A percentile compares a stretch with the other conserved stretches of the same genome.
Evolutionary conservation across 139 green algal genomes (phyloP).

Genomic region (Haematococcus lacustris): DNA sequence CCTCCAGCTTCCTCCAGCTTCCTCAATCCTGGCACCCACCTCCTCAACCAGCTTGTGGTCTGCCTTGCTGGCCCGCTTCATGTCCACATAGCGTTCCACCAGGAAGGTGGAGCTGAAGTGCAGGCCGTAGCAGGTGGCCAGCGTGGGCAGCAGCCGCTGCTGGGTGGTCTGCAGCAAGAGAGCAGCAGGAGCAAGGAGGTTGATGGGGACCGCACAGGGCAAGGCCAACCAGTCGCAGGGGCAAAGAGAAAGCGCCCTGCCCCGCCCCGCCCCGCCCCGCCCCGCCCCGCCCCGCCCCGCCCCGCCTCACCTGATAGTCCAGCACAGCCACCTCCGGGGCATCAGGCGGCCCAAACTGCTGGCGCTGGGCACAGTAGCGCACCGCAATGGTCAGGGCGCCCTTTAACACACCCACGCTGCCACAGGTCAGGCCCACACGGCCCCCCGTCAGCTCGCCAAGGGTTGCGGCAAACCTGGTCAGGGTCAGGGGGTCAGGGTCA

Average conservation of each 20-base stretch:
- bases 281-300: too few relatives aligned
- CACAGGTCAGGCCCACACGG: constrained; percentile 61
- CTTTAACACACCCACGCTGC: constrained; percentile 64
- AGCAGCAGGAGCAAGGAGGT: too few relatives aligned
- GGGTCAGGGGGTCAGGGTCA: too few relatives aligned
- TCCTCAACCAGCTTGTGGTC: constrained; percentile 32
- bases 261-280: too few relatives aligned
- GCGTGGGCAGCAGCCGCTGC: constrained; percentile 64
- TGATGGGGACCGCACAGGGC: too few relatives aligned
- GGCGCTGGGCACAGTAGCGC: constrained; percentile 56
- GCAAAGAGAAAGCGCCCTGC: too few relatives aligned
- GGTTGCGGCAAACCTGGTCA: constrained; percentile 74
- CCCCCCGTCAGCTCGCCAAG: constrained; percentile 80
- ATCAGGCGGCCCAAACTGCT: constrained; percentile 78
- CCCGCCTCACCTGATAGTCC: constrained; percentile 54
- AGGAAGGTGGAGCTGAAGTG: constrained; percentile 49
- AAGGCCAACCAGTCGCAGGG: too few relatives aligned
- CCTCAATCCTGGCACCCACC: too few relatives aligned
- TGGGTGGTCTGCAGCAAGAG: constrained; percentile 52
- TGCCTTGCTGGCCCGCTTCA: constrained; percentile 52
- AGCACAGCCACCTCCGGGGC: constrained; percentile 61
- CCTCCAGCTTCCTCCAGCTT: too few relatives aligned
- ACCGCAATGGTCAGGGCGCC: constrained; percentile 67
- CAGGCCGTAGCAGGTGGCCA: constrained; percentile 68
- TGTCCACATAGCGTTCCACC: constrained; percentile 50